Evolutionary conservation across 768 basidiomycete species (phyloP), one percentile per base, ranked within the genome.

Genomic region (Lactifluus piperatus): DNA sequence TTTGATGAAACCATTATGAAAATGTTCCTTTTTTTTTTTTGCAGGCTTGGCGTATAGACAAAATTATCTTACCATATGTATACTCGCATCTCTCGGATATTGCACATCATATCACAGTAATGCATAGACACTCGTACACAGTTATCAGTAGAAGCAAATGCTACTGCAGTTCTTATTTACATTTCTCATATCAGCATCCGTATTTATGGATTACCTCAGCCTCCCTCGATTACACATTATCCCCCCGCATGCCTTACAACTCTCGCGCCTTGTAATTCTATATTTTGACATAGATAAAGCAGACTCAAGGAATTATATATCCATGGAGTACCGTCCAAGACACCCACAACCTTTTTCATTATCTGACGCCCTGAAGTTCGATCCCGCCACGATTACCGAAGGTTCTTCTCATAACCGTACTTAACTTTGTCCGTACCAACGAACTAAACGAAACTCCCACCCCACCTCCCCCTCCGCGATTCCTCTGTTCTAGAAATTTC

Each of bases 331-430:
- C 70, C 73, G 64, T 48, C 85, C 87, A 36, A 81, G 79, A 43
- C 82, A 86, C 71, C 63, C 75, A 10, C 90, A 93, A 64, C 91
- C 90, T 1, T 93, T 91, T 70, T 81, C 87, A 6, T 68, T 89
- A 34, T 66, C 72, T 34, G 80, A 91, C 64, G 89, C 86, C 0
- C 71, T 80, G 30, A 73, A 71, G 18, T 75, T 92, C 54, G 86
- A 89, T 64, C 79, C 86, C 6, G 69, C 79, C 16, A 77, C 83
- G 10, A 85, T 90, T 55, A 80, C 79, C 49, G 84, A 88, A 79
- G 90, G 90, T 89, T 48, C 46, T 36, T 50, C 26, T 22, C 29
- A n/a, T n/a, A n/a, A n/a, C n/a, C n/a, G n/a, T n/a, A n/a, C 29
- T 36, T 36, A 36, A 36, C 26, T 11, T 26, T 32, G 30, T 47